Conservation (phyloP, 176 grass and related monocot genomes). For the Ensete ventricosum region DNA sequence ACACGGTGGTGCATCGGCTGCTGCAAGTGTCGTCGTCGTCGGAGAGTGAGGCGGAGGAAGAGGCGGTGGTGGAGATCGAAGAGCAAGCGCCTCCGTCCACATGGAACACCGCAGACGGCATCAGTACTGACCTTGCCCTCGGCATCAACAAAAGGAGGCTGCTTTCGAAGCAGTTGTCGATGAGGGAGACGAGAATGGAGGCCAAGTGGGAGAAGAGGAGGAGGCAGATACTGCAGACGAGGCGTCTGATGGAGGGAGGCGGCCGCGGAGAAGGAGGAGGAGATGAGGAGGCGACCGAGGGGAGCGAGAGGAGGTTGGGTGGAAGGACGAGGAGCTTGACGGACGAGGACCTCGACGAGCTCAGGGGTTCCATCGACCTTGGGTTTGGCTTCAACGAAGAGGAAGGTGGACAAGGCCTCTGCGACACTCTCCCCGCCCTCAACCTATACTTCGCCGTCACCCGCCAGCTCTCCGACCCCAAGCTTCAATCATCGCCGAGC, state of each 20-base stretch:
- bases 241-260: not conserved
- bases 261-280: not conserved
- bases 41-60: slow-evolving; percentile 2
- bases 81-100: not conserved
- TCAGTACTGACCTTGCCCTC: no score
- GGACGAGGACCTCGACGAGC: slow-evolving; percentile 10
- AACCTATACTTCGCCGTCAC: slow-evolving; percentile 22
- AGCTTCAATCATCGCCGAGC: not conserved
- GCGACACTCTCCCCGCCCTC: slow-evolving; percentile 15
- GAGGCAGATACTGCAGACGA: not conserved
- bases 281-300: not conserved
- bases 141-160: not conserved
- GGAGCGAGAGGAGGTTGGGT: not conserved
- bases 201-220: slow-evolving; percentile 6
- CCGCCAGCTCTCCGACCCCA: slow-evolving; percentile 12
- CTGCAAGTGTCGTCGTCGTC: slow-evolving; percentile 2
- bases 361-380: slow-evolving; percentile 11
- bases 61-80: not conserved
- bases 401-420: slow-evolving; percentile 1
- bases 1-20: not conserved
- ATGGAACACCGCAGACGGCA: not conserved
- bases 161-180: slow-evolving; percentile 1
- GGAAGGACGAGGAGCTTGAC: slow-evolving; percentile 12
- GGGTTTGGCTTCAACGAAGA: slow-evolving; percentile 16
- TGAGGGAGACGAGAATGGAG: slow-evolving; percentile 17